A percentile compares a stretch with the other conserved stretches of the same genome.
Conservation (phyloP, 2,329 filamentous ascomycete species). For the Cyphellophora europaea region DNA sequence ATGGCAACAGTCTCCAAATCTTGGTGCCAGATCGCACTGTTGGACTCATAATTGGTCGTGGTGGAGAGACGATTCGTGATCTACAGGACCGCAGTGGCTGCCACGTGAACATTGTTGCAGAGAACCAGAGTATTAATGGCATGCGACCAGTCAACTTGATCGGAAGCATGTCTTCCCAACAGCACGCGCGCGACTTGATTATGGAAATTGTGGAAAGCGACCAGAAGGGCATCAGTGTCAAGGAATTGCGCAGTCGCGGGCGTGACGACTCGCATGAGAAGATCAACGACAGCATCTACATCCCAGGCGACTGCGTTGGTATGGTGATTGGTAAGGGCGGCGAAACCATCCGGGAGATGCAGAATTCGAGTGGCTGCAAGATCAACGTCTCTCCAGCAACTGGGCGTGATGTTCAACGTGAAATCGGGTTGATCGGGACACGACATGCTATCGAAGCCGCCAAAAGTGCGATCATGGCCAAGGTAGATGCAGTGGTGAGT, state of each 20-base stretch:
- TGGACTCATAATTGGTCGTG: constrained; percentile 85
- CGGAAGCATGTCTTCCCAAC: constrained; percentile 64
- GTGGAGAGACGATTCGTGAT: constrained; percentile 86
- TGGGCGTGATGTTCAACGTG: constrained; percentile 69
- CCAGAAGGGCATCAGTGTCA: constrained; percentile 25
- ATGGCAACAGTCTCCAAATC: constrained; percentile 77
- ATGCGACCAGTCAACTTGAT: constrained; percentile 85
- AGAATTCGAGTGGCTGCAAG: constrained; percentile 78
- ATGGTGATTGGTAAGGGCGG: constrained; percentile 96
- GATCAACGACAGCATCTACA: constrained; percentile 71
- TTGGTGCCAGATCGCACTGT: constrained; percentile 93
- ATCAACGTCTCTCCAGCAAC: constrained; percentile 84
- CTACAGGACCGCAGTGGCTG: constrained; percentile 87
- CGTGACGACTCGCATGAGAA: constrained; percentile 43
- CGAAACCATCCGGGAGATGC: constrained; percentile 91
- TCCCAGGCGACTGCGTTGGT: constrained; percentile 83
- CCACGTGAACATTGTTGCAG: constrained; percentile 89
- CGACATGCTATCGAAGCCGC: constrained; percentile 69
- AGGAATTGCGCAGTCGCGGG: constrained; percentile 24
- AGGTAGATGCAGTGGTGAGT: constrained; percentile 80
- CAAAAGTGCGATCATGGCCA: constrained; percentile 79
- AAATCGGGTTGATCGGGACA: constrained; percentile 76
- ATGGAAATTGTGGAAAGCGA: constrained; percentile 93
- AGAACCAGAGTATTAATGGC: constrained; percentile 86
- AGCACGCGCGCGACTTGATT: constrained; percentile 74